Conservation (phyloP, 257 asterid species). For the Voacanga thouarsii region DNA sequence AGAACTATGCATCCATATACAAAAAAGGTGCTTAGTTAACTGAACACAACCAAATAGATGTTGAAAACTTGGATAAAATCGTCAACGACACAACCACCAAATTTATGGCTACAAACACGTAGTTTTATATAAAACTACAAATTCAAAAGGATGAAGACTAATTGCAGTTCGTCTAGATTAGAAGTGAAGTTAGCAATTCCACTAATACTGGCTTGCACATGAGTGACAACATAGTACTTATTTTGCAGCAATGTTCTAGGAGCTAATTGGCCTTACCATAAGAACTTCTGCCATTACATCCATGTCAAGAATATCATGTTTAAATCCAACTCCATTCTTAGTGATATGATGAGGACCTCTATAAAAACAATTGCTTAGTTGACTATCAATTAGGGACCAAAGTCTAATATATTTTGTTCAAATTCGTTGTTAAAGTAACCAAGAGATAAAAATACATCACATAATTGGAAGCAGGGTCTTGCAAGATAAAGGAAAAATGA, state of each 20-base stretch:
- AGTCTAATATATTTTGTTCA: not conserved
- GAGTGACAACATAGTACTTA: not conserved
- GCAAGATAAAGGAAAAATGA: not conserved
- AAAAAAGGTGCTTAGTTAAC: not conserved
- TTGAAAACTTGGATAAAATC: not conserved
- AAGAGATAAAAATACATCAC: not conserved
- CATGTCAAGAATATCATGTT: slow-evolving; percentile 93
- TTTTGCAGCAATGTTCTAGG: not conserved
- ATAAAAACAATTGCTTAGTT: slow-evolving; percentile 6
- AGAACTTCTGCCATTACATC: slow-evolving; percentile 98
- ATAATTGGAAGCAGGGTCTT: not conserved
- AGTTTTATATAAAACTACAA: too few relatives aligned
- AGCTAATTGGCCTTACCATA: slow-evolving; percentile 44
- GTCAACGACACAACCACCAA: not conserved
- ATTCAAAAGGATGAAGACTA: not conserved
- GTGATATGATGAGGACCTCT: slow-evolving; percentile 97
- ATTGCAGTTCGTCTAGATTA: not conserved
- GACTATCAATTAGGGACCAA: not conserved
- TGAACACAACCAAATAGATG: not conserved
- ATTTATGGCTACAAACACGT: not conserved
- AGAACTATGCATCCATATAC: not conserved
- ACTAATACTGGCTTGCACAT: not conserved
- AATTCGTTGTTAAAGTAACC: not conserved
- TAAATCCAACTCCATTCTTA: slow-evolving; percentile 99
- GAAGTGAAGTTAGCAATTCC: not conserved